Base-by-base conservation (phyloP, 495 filamentous ascomycete genomes). In the Xylaria bambusicola region DNA sequence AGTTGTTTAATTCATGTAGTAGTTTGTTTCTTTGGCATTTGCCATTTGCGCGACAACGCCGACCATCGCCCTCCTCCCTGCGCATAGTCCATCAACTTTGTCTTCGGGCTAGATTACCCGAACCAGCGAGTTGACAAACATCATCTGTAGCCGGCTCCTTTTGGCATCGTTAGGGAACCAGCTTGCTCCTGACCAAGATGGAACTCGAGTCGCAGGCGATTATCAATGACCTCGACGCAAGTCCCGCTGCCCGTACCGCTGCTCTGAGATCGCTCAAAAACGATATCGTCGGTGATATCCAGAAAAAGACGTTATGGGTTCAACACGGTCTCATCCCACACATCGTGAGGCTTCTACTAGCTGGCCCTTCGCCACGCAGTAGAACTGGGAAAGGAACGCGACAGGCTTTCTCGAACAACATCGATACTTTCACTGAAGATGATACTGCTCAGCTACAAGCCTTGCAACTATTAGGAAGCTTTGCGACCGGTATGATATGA, bases 281-380 rank as follows among this genome's bases (percentile, higher is more conserved):
- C 72, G 88, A 95, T 56, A 77, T 94, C 41, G 85, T 96, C 63
- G 94, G 94, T 31, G 91, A 97, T 74, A 84, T 89, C 24, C 87
- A 94, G 68, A 84, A 86, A 67, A 98, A 98, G 71, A 88, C 92
- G 66, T 63, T 82, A 38, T 92, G 85, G 80, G 75, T 98, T 20
- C 74, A 75, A 47, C 72, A 77, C 46, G 92, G 92, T 13, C 76
- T 96, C 24, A 73, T 97, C 40, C 82, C 83, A 24, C 76, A 83
- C 38, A 75, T 97, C 33, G 83, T 86, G 51, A 77, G 80, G 42
- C 80, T 91, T 27, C 73, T 97, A 50, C 35, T 27, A 33, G 31
- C 23, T 38, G 26, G 18, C 38, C 7, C 15, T 2, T 35, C 18
- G 1, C 47, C 12, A 20, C 21, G n/a, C 13, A 38, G 29, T 40